Base-by-base conservation (phyloP, 2,329 filamentous ascomycete genomes). In the Furcasterigmium furcatum region DNA sequence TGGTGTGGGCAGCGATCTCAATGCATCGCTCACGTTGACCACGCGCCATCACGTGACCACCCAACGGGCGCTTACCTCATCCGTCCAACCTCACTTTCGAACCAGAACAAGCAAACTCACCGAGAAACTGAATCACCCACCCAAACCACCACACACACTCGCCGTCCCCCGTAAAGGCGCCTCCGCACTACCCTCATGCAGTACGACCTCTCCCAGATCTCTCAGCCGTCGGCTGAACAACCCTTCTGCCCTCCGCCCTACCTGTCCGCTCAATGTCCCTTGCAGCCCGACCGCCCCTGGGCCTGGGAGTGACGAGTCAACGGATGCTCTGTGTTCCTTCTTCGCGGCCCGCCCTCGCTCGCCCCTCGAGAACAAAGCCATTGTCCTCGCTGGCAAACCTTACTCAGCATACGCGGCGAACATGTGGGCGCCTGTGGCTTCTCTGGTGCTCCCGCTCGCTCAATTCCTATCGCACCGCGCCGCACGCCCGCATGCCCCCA, bases 21-120 rank as follows among this genome's bases (percentile, higher is more conserved):
- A 7, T 27, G 7, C 24, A 20, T 43, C 30, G 13, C 16, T 18
- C 41, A 43, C 41, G 41, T 43, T 12, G 5, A 32, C 16, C 22
- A 20, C 41, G 22, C 41, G 41, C 27, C 12, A 30, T 43, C 41
- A 43, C 41, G 12, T 32, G 41, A 43, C 24, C 39, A 27, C n/a
- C 18, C 2, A 18, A 18, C 14, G 16, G 34, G 14, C 12, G 34
- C 34, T 20, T 38, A 12, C 18, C 12, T 27, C 7, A 34, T 5
- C n/a, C 16, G n/a, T 5, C 24, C 34, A 36, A 18, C 34, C n/a
- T 27, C 24, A 27, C 24, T 16, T 18, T 36, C 34, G 16, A 36
- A 36, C 34, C n/a, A 36, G n/a, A 5, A 19, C n/a, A 7, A 6
- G 5, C n/a, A 18, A 7, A 16, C n/a, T 36, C 34, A 36, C 34